Evolutionary conservation across 495 filamentous ascomycete species (phyloP).

Genomic region (Neurospora discreta): DNA sequence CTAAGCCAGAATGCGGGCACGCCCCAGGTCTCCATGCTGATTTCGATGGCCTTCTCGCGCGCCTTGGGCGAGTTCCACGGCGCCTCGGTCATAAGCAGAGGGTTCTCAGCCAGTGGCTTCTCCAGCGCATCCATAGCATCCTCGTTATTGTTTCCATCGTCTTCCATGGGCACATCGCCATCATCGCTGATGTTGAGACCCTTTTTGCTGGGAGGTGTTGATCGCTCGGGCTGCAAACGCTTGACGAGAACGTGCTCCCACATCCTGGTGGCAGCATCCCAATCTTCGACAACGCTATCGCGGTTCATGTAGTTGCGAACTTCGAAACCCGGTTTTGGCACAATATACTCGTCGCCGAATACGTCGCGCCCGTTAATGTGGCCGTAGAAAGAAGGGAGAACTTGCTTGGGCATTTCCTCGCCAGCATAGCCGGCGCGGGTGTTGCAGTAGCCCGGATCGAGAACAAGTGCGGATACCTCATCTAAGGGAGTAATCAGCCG

Average conservation of each 20-base stretch:
- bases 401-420: slow-evolving; percentile 91
- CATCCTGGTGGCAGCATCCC: slow-evolving; percentile 79
- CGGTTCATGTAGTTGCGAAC: slow-evolving; percentile 81
- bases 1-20: slow-evolving; percentile 87
- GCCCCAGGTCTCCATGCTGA: slow-evolving; percentile 93
- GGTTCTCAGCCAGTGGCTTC: slow-evolving; percentile 75
- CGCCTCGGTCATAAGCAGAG: slow-evolving; percentile 86
- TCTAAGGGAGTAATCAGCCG: slow-evolving; percentile 39
- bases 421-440: slow-evolving; percentile 93
- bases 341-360: slow-evolving; percentile 80
- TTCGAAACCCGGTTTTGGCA: slow-evolving; percentile 61
- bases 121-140: slow-evolving; percentile 50
- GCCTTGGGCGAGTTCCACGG: slow-evolving; percentile 83
- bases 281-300: slow-evolving; percentile 90
- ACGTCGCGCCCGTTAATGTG: slow-evolving; percentile 46
- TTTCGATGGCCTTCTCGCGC: slow-evolving; percentile 83
- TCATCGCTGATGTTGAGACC: slow-evolving; percentile 46
- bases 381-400: slow-evolving; percentile 77
- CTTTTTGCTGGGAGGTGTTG: slow-evolving; percentile 57
- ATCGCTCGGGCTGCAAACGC: slow-evolving; percentile 61
- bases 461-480: slow-evolving; percentile 92
- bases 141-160: slow-evolving; percentile 47
- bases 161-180: slow-evolving; percentile 42
- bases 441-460: slow-evolving; percentile 85
- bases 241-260: slow-evolving; percentile 69